Evolutionary conservation across 306 rosid species (phyloP), one percentile per base, ranked within the genome.

Genomic region (Castanopsis chinensis): DNA sequence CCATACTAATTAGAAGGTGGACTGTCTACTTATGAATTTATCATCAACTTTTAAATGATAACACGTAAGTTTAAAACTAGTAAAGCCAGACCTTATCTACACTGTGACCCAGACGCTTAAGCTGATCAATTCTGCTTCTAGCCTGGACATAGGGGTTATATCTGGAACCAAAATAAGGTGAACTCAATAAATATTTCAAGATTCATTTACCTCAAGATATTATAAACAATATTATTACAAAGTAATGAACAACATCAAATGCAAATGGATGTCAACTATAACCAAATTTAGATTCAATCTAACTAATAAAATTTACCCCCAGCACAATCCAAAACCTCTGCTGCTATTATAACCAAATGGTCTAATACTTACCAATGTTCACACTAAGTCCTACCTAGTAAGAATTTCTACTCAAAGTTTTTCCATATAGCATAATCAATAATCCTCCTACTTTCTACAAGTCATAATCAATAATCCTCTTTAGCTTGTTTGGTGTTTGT

Each of bases 91-190:
- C 99, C 99, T 95, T 95, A 78, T 95, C 99, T 10, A 93, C 98
- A 72, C 97, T 95, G 81, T 95, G 99, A 81, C 99, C 99, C 88
- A 95, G 82, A 72, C 99, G 95, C 93, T 95, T 95, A 86, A 95
- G 87, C 88, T 95, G 99, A 85, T 95, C 99, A 69, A 95, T 91
- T 90, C 99, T 91, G 83, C 99, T 75, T 81, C 98, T 90, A 25
- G 98, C 94, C 88, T 95, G 99, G 71, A 91, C 98, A 89, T 95
- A 91, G 0, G 99, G 99, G 83, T 95, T 95, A 86, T 95, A 95
- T 92, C 99, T 95, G 80, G 59, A 86, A 69, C 81, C 83, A 89
- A 23, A n/a, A 23, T 60, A 81, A 25, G 23, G 10, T 65, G 37
- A 80, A 37, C 20, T 58, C 4, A 27, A 68, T 17, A 15, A 64